These are phyloP conservation scores for Euphorbia pulcherrima DNA, from an alignment of 345 rosid genomes.

Conservation along the genomic window DNA sequence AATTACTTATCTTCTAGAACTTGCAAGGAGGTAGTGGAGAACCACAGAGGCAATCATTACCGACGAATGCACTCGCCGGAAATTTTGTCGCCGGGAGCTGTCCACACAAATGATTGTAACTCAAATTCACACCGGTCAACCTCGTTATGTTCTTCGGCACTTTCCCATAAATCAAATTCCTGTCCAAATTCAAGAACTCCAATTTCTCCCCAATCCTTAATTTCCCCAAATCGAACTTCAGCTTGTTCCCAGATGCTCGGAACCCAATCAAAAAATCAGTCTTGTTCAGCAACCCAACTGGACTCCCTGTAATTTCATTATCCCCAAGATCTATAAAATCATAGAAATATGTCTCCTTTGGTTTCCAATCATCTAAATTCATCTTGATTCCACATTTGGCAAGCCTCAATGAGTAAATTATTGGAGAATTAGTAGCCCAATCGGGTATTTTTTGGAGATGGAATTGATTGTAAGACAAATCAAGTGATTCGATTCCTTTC, in stretches of 20 bases:
- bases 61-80: constrained; percentile 42
- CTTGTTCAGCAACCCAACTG: constrained; percentile 44
- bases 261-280: constrained; percentile 55
- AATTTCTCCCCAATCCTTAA: constrained; percentile 39
- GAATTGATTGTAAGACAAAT: constrained; percentile 58
- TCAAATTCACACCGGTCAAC: constrained; percentile 43
- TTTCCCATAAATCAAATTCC: constrained; percentile 53
- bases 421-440: constrained; percentile 72
- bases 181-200: constrained; percentile 50
- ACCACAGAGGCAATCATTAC: constrained; percentile 26
- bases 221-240: constrained; percentile 48
- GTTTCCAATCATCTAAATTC: constrained; percentile 52
- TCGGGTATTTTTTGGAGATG: constrained; percentile 54
- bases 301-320: constrained; percentile 62
- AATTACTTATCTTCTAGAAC: no score
- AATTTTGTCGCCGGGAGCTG: constrained; percentile 55
- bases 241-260: constrained; percentile 45
- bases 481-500: constrained; percentile 72
- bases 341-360: constrained; percentile 58
- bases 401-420: constrained; percentile 64
- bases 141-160: constrained; percentile 47
- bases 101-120: constrained; percentile 65
- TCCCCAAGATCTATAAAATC: constrained; percentile 66
- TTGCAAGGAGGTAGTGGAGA: constrained; percentile 24
- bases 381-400: constrained; percentile 68